Base-by-base conservation (phyloP, 345 rosid genomes). In the Fremontodendron californicum region DNA sequence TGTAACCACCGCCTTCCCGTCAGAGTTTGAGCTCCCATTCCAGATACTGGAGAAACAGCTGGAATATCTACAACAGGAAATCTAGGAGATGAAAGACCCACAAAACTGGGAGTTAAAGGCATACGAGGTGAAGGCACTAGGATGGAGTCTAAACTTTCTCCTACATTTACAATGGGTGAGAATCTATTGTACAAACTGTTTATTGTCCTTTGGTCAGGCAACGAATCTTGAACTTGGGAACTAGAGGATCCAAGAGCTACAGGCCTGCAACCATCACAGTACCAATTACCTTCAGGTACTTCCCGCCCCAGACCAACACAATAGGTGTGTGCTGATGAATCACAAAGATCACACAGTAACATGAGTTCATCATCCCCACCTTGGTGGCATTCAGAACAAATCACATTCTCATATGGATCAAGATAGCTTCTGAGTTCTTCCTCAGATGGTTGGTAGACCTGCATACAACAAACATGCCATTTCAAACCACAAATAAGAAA, bases 261-360 rank as follows among this genome's bases (percentile, higher is more conserved):
- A 19, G 92, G 98, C 78, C 91, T 89, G 78, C 99, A 96, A 78
- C 85, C 99, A 71, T 96, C 91, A 76, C 99, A 96, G 78, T 96
- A 96, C 99, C 99, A 96, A 86, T 92, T 96, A 49, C 98, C 99
- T 69, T 90, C 98, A 6, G 99, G 99, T 9, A 96, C 99, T 83
- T 92, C 97, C 79, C 86, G 79, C 70, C 98, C 97, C 2, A 94
- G 97, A 75, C 99, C 99, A 48, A 92, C 99, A 52, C 99, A 96
- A 80, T 85, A 96, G 21, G 99, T 94, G 84, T 96, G 99, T 21
- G 99, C 98, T 57, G 99, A 90, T 79, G 99, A 96, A 88, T 96
- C 99, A 78, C 99, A 96, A 69, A 91, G 78, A 82, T 96, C 99
- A 76, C 99, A 96, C 9, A 96, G 91, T 78, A 96, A 87, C 98